Conservation (phyloP, 2,329 filamentous ascomycete species). For the Mycosphaerelloides madeirae region DNA sequence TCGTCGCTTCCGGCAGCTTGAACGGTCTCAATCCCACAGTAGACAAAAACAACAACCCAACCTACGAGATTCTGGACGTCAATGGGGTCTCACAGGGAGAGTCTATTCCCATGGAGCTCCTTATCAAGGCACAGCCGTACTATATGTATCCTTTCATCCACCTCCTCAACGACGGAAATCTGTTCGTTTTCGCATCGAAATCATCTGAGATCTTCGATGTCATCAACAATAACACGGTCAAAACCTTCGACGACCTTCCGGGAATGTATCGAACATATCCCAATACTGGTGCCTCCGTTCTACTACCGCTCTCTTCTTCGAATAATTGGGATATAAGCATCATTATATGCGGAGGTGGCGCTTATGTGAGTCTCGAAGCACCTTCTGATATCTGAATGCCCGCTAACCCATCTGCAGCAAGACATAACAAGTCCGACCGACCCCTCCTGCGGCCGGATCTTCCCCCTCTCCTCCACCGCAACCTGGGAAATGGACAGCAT, state of each 20-base stretch:
- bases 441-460: constrained; percentile 59
- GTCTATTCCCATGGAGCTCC: constrained; percentile 50
- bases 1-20: constrained; percentile 56
- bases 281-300: constrained; percentile 58
- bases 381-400: no score
- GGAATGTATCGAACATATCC: constrained; percentile 62
- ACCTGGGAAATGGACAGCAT: constrained; percentile 62
- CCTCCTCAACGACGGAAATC: constrained; percentile 51
- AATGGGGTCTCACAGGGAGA: constrained; percentile 45
- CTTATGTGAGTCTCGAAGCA: no score
- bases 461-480: constrained; percentile 52
- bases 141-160: constrained; percentile 63
- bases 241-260: constrained; percentile 59
- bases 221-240: constrained; percentile 54
- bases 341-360: constrained; percentile 61
- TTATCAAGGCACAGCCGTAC: constrained; percentile 47
- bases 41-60: constrained; percentile 58
- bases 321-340: constrained; percentile 55
- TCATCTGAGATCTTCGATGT: constrained; percentile 52
- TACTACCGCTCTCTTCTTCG: constrained; percentile 59
- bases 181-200: constrained; percentile 56
- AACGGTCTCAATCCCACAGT: constrained; percentile 55
- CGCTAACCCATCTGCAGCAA: no score
- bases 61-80: constrained; percentile 55
- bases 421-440: constrained; percentile 58